Base-by-base conservation (phyloP, 2,329 filamentous ascomycete species). In the Drechslera avenae region DNA sequence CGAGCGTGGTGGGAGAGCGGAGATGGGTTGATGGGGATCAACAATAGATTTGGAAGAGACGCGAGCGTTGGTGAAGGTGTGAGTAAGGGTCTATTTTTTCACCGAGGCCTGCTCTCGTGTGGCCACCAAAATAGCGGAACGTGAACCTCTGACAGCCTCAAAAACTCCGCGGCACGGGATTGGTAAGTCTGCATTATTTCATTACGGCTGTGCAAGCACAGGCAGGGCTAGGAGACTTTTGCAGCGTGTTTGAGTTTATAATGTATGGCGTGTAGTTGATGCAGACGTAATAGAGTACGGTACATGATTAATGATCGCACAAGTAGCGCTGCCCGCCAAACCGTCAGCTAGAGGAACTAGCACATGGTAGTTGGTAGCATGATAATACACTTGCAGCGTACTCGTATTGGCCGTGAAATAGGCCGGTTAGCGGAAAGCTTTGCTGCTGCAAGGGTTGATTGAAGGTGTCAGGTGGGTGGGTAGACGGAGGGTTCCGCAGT, bases 71-170 rank as follows among this genome's bases (percentile, higher is more conserved):
- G 57, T 50, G 54, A 46, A 57, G 52, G 51, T 47, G 52, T 42
- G 45, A 54, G 45, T 47, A 50, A 50, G 47, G 47, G 39, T 56
- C n/a, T 42, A 63, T 47, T 64, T 67, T 67, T 64, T 57, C 55
- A 52, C 63, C 64, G 63, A 64, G 64, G 51, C 39, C 36, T 52
- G 40, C 39, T 42, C 13, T 50, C 42, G 53, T 49, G 39, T 47
- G 37, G 33, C 36, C 46, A 17, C 46, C 42, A 43, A 42, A 47
- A 46, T 43, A 35, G 35, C 47, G 41, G 52, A 46, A 40, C 32
- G 46, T 39, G 13, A 51, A 28, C 9, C 26, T 28, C 26, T 28
- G 26, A 28, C 26, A 28, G 10, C 9, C 9, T 28, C 17, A 16
- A 37, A 12, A 30, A 26, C 9, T 10, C 19, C 42, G 16, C 14